Base-by-base conservation (phyloP, 768 basidiomycete genomes). In the Phylloporus rhodoxanthus region DNA sequence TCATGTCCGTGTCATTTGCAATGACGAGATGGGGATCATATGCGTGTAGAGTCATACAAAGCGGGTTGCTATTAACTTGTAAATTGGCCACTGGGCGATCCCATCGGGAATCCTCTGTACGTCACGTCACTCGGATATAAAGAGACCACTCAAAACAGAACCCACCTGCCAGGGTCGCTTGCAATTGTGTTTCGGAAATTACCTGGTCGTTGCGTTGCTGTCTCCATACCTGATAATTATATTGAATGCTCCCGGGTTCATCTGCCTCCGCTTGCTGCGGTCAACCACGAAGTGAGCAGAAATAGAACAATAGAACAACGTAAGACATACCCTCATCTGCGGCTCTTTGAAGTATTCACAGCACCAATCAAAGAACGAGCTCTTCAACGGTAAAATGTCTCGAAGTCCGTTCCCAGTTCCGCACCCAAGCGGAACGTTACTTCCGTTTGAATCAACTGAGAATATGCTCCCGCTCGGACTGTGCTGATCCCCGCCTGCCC, bases 311-410 rank as follows among this genome's bases (percentile, higher is more conserved):
- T 14, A 9, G n/a, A 36, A 30, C 28, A 44, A 51, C 29, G 17
- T 23, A 34, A 29, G 13, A 58, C 82, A 60, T 64, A 95, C 93
- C 75, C 91, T 85, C 95, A 99, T 98, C 67, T 99, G 96, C 3
- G 95, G 92, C 65, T 97, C 94, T 54, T 87, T 92, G 73, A 97
- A 99, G 65, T 98, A 98, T 63, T 98, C 94, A 60, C 82, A 80
- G 52, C 92, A 92, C 90, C 92, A 97, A 62, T 97, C 95, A 63
- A 86, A 99, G 70, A 90, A 95, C 8, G 80, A 75, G 62, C 91
- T 94, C 69, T 90, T 91, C 60, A 99, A 68, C 0, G 96, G 96
- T 54, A 98, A 67, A 2, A 87, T 80, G 65, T 95, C 88, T 50
- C 87, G 78, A 48, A 93, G 85, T 8, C 87, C 87, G 9, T 79